Evolutionary conservation across 1,284 basidiomycete genomes (phyloP), one percentile per base, ranked within the genome.

Genomic region (Naganishia sp.): DNA sequence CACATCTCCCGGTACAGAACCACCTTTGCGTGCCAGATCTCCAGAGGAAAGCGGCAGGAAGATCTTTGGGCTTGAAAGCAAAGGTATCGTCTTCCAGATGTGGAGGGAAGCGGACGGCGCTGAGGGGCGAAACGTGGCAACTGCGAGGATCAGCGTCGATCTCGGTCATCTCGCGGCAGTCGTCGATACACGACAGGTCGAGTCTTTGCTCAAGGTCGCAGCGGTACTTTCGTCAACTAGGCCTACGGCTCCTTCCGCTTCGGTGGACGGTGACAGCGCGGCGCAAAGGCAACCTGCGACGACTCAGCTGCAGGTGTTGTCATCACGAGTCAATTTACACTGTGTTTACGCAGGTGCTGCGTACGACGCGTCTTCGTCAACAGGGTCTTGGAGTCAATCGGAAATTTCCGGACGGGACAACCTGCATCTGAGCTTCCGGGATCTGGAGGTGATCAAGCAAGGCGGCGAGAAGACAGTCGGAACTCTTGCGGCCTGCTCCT

Each of bases 61-160:
- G 67, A 68, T 42, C 52, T 70, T 39, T 70, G 58, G 58, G 63
- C 13, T 68, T 56, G 43, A 65, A 66, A n/a, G 49, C 55, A 53
- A 49, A 46, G 50, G 50, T 17, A 23, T 62, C 42, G 46, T 46
- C 49, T 15, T 50, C 41, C 50, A 66, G 51, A 56, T 45, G 58
- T 56, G 56, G 56, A 61, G 50, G 23, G 58, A 61, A 13, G 21
- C 39, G 11, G 17, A 28, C 32, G 47, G 13, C 9, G 23, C 7
- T 15, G 18, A 39, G 5, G 18, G 7, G 9, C 35, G 21, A n/a
- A 47, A 23, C 21, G 58, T 11, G 17, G 35, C 58, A 6, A 47
- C 25, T 28, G 35, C 46, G 31, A 47, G 31, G 3, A 42, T 61
- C 47, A 28, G 17, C 6, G 47, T 61, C 41, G 47, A 61, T 28